These are phyloP conservation scores for Lipomyces oligophaga DNA, from an alignment of 805 yeast genomes.

Conservation along the genomic window DNA sequence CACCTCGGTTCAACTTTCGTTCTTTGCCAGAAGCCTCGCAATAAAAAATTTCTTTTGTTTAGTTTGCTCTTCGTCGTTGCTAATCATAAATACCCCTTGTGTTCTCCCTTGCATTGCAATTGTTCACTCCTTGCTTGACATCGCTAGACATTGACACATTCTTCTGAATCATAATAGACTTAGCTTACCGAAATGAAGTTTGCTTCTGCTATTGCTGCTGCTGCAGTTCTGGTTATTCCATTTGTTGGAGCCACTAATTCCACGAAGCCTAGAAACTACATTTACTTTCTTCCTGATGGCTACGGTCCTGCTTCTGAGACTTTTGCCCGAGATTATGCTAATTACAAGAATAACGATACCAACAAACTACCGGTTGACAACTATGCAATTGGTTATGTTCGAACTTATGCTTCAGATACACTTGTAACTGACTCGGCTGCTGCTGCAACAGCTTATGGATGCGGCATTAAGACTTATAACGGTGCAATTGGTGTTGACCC, in stretches of 20 bases:
- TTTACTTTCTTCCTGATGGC: slow-evolving; percentile 27
- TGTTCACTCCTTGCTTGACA: too few species aligned
- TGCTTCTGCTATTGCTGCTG: slow-evolving; percentile 1
- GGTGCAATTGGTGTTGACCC: slow-evolving; percentile 89
- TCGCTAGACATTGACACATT: too few species aligned
- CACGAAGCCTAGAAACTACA: slow-evolving; percentile 19
- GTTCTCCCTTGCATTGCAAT: too few species aligned
- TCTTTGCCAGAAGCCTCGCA: too few species aligned
- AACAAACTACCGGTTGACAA: slow-evolving; percentile 49
- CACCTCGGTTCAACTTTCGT: too few species aligned
- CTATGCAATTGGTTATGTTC: slow-evolving; percentile 70
- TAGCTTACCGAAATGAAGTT: too few species aligned
- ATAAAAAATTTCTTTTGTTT: too few species aligned
- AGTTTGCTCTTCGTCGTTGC: too few species aligned
- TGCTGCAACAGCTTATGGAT: slow-evolving; percentile 91
- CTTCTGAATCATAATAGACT: too few species aligned
- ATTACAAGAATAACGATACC: slow-evolving; percentile 16
- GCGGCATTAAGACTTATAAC: slow-evolving; percentile 78
- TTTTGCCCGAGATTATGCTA: slow-evolving; percentile 26
- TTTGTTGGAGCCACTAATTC: slow-evolving; percentile 2
- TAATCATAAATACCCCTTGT: too few species aligned
- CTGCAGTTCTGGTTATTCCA: slow-evolving; percentile 3
- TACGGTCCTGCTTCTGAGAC: slow-evolving; percentile 31
- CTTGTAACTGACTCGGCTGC: slow-evolving; percentile 94
- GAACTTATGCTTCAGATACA: slow-evolving; percentile 76